phyloP scores from a whole-genome alignment of 2,329 filamentous ascomycete genomes.

The Teratosphaeria pseudoeucalypti region DNA sequence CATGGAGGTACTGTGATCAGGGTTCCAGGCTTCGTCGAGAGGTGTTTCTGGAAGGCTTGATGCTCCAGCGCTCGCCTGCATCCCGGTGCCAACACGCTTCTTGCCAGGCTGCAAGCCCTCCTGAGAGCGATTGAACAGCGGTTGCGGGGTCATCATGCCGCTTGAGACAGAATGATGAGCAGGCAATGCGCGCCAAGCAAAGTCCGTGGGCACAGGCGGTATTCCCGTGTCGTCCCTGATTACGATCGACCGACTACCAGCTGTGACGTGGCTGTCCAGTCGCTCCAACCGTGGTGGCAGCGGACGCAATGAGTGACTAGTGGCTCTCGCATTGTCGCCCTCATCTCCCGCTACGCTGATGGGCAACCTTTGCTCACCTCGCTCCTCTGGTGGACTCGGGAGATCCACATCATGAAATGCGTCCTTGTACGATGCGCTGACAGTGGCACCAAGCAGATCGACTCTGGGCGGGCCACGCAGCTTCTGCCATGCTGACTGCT shows the following conservation, averaged over 20 bases:
- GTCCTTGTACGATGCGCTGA: slow-evolving; percentile 19
- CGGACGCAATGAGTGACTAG: slow-evolving; percentile 11
- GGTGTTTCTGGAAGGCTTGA: neutral
- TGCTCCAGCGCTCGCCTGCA: neutral
- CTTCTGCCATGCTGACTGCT: slow-evolving; percentile 14
- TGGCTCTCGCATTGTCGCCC: neutral
- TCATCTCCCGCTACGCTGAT: neutral
- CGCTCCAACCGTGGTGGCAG: slow-evolving; percentile 23
- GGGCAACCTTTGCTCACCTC: slow-evolving; percentile 32
- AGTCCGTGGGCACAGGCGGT: slow-evolving; percentile 9
- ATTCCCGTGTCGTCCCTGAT: slow-evolving; percentile 68
- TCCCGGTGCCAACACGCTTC: neutral
- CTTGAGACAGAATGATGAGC: slow-evolving; percentile 18
- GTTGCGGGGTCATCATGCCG: slow-evolving; percentile 14
- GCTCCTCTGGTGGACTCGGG: slow-evolving; percentile 58
- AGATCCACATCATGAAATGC: slow-evolving; percentile 21
- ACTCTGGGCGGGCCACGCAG: slow-evolving; percentile 17
- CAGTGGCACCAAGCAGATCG: slow-evolving; percentile 58
- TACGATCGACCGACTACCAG: slow-evolving; percentile 80
- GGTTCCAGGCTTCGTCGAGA: neutral
- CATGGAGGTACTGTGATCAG: slow-evolving; percentile 5
- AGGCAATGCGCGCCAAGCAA: slow-evolving; percentile 13
- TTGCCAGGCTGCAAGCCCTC: slow-evolving; percentile 4
- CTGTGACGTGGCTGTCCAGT: slow-evolving; percentile 51
- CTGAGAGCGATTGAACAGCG: slow-evolving; percentile 13